Evolutionary conservation across 139 green algal species (phyloP).

Genomic region (Edaphochlamys debaryana): DNA sequence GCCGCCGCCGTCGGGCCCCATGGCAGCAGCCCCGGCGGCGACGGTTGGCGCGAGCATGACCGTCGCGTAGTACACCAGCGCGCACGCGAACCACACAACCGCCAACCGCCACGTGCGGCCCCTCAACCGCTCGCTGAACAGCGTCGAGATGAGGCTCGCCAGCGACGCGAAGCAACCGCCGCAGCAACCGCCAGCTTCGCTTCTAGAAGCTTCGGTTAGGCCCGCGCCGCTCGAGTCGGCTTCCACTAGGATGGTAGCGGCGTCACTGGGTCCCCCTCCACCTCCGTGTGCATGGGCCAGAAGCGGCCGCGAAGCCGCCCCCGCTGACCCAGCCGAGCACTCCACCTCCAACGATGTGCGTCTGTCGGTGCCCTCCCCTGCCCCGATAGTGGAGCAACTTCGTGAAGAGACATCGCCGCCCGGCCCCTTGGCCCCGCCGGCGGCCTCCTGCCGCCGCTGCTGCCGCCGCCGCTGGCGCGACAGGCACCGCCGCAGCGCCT

Average conservation of each 20-base stretch:
- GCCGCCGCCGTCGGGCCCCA: not conserved
- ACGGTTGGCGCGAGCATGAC: constrained; percentile 76
- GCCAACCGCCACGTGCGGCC: constrained; percentile 50
- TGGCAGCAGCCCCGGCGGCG: not conserved
- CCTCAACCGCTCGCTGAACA: not conserved
- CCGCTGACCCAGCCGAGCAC: no score
- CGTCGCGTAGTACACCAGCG: constrained; percentile 82
- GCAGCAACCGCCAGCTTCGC: not conserved
- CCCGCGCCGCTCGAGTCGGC: no score
- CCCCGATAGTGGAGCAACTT: no score
- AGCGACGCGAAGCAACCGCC: not conserved
- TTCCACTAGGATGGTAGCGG: no score
- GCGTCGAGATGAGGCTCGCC: not conserved
- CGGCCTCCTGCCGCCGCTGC: not conserved
- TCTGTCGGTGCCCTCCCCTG: no score
- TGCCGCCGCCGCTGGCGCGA: not conserved
- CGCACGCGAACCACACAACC: constrained; percentile 76
- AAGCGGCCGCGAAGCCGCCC: no score
- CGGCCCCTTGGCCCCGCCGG: no score
- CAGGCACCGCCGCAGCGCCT: not conserved
- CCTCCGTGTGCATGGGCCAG: not conserved
- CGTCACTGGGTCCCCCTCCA: no score
- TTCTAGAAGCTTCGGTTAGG: no score
- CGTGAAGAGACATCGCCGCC: no score
- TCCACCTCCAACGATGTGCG: no score